A percentile compares a stretch with the other conserved stretches of the same genome.
These are phyloP conservation scores for Bryum argenteum DNA, from an alignment of 225 moss, liverwort and hornwort genomes.

Conservation along the genomic window DNA sequence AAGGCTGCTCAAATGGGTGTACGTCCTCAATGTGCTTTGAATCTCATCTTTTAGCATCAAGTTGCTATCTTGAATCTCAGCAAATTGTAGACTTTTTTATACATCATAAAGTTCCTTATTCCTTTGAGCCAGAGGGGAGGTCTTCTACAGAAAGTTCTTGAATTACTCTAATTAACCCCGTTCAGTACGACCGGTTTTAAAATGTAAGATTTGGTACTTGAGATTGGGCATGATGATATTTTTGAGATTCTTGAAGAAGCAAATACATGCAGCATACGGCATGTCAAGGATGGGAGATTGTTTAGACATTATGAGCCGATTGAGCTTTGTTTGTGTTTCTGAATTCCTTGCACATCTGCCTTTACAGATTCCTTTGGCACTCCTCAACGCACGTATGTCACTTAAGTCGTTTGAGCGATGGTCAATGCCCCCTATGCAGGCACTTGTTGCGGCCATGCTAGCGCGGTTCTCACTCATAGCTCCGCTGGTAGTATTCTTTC, in stretches of 20 bases:
- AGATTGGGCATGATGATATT: neutral
- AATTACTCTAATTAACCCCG: neutral
- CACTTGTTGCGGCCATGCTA: slow-evolving; percentile 64
- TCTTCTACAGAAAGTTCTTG: neutral
- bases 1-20: slow-evolving; percentile 70
- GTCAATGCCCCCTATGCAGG: slow-evolving; percentile 55
- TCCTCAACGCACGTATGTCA: slow-evolving; percentile 92
- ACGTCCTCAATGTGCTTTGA: slow-evolving; percentile 29
- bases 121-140: neutral
- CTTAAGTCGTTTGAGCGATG: slow-evolving; percentile 75
- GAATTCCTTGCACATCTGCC: slow-evolving; percentile 15
- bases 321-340: slow-evolving; percentile 10
- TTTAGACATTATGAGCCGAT: neutral
- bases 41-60: slow-evolving; percentile 1
- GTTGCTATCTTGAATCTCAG: neutral
- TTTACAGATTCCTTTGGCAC: slow-evolving; percentile 73
- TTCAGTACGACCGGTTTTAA: neutral
- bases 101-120: too few relatives aligned
- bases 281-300: slow-evolving; percentile 12
- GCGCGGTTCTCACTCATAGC: slow-evolving; percentile 74
- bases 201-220: neutral
- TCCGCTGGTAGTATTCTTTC: slow-evolving; percentile 64
- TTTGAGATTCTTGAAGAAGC: neutral
- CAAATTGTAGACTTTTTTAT: neutral
- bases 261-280: neutral